Base-by-base conservation (phyloP, 345 rosid species). In the Eucalyptus pauciflora region DNA sequence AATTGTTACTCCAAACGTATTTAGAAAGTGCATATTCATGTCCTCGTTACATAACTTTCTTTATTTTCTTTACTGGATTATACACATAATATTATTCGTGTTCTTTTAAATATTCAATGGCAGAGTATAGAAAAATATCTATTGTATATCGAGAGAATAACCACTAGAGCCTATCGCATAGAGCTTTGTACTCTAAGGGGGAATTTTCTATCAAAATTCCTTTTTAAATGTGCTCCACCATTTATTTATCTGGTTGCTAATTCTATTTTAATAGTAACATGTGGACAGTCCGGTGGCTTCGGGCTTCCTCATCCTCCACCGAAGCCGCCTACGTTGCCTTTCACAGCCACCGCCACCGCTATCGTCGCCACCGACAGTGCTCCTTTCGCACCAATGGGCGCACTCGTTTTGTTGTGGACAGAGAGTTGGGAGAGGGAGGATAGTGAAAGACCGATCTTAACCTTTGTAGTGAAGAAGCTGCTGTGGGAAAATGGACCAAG, bases 331-430 rank as follows among this genome's bases (percentile, higher is more conserved):
- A 79, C 67, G 13, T 93, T 92, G 83, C 95, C 95, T 89, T 94
- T 96, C 31, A 96, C 95, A 48, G 97, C 97, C 79, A 95, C 93
- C 9, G 94, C 93, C 31, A 94, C 37, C 3, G 3, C 71, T 0
- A 14, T 62, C 4, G 69, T 6, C 17, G 3, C 71, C 17, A 7
- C 76, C 37, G 18, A 37, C 31, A 4, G 5, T 64, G 37, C 76
- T 64, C 76, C 14, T 64, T 64, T 64, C 18, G 37, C 37, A n/a
- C 60, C 60, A 54, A 3, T 25, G n/a, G 56, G 31, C 67, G 4
- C 31, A 11, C n/a, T 27, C 31, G 8, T 60, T 60, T 60, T 27
- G 67, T 5, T 27, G 67, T 27, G n/a, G 64, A 58, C 64, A 25
- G 29, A 29, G 37, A 64, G 33, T 6, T 6, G 37, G 16, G 37